A percentile compares a stretch with the other conserved stretches of the same genome.
Evolutionary conservation across 148 eudicot genomes (phyloP).

Genomic region (Cornus controversa): DNA sequence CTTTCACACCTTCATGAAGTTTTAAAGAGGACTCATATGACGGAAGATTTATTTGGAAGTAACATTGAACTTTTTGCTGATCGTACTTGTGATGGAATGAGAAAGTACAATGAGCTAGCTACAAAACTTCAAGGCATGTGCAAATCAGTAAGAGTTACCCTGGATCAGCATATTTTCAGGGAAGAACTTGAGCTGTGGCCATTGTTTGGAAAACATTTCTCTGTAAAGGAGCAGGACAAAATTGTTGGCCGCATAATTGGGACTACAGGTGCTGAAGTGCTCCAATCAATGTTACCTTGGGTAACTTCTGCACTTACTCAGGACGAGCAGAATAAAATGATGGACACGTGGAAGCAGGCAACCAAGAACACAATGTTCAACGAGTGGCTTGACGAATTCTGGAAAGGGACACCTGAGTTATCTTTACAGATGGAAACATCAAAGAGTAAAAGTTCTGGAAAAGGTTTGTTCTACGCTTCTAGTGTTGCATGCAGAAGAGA

Average conservation of each 20-base stretch:
- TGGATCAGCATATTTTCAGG: conserved; percentile 82
- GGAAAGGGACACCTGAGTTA: conserved; percentile 59
- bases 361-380: conserved; percentile 89
- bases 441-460: conserved; percentile 20
- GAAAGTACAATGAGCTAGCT: conserved; percentile 67
- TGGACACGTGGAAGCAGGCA: conserved; percentile 94
- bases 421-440: conserved; percentile 48
- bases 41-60: conserved; percentile 22
- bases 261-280: conserved; percentile 93
- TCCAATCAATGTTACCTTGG: conserved; percentile 95
- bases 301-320: conserved; percentile 88
- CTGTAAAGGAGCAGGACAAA: conserved; percentile 86
- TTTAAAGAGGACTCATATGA: conserved; percentile 22
- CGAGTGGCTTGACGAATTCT: conserved; percentile 95
- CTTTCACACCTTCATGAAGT: conserved; percentile 57
- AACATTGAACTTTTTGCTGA: conserved; percentile 20
- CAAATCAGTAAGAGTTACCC: conserved; percentile 82
- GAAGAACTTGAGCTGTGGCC: conserved; percentile 97
- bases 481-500: not conserved
- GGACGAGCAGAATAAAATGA: conserved; percentile 92
- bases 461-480: conserved; percentile 41
- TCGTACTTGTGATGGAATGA: conserved; percentile 32
- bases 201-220: conserved; percentile 74
- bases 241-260: conserved; percentile 91
- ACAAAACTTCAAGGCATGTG: conserved; percentile 93